Base-by-base conservation (phyloP, 305 asterid species). In the Fraxinus velutina region DNA sequence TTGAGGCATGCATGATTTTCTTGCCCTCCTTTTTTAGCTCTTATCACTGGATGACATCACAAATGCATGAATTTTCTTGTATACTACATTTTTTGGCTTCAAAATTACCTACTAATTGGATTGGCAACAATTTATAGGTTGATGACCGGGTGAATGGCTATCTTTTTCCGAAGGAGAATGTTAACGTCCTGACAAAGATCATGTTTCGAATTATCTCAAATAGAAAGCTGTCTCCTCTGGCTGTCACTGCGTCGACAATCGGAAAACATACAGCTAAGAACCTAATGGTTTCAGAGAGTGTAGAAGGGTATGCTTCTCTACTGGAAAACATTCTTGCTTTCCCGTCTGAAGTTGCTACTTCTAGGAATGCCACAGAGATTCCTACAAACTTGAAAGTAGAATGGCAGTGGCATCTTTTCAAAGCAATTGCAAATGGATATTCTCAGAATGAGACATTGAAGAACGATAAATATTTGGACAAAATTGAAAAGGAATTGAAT, bases 291-390 rank as follows among this genome's bases (percentile, higher is more conserved):
- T 86, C 91, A 19, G 99, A 94, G 81, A 85, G 91, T 33, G 83
- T 96, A 36, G 95, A 90, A 81, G 97, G 97, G 57, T 96, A 96
- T 85, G 93, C 95, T 83, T 89, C 82, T 24, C 83, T 96, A 44
- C 81, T 96, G 92, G 95, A 93, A 85, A 89, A 88, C 78, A 85
- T 92, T 87, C 89, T 94, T 81, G 76, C 72, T 79, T 88, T 92
- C 80, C 94, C 98, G 34, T 93, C 99, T 15, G 97, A 93, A 87
- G 97, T 91, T 87, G 89, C 92, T 62, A 50, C 83, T 82, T 86
- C 94, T 36, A 47, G 34, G 81, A 73, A 90, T 80, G 85, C 90
- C 71, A 79, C 87, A 77, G 81, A 85, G 62, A 90, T 96, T 81
- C 90, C 97, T 34, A 21, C 39, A 13, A 83, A 87, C 47, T 44